Base-by-base conservation (phyloP, 768 basidiomycete genomes). In the Boletus tomentosulus region DNA sequence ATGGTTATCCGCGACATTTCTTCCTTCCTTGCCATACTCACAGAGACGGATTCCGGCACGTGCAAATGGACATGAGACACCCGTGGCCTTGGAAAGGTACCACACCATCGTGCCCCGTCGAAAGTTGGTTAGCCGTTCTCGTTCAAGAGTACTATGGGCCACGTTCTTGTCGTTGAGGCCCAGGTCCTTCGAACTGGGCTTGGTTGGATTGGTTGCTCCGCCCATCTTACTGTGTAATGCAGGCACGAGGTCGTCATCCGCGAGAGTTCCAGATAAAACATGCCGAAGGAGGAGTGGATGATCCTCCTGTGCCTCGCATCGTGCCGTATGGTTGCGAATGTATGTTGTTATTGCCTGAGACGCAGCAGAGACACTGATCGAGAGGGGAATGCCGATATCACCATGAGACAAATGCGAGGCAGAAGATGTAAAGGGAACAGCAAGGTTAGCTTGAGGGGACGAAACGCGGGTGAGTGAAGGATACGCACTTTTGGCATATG, bases 261-360 rank as follows among this genome's bases (percentile, higher is more conserved):
- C 74, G 11, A 73, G 67, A 3, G 87, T 88, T 62, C 89, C 88
- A 15, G 87, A 87, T 38, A 90, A 78, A 30, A 77, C 73, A 63
- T 89, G 87, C 28, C 83, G 83, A 33, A 88, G 77, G 37, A 91
- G 81, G 10, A 91, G 79, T 3, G 89, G 87, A 41, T 84, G 81
- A 63, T 89, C 86, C 60, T 86, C 79, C 55, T 88, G 81, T 6
- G 68, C 69, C 48, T 89, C 85, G 58, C 87, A 89, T 46, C 88
- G 85, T 43, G 81, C 73, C 57, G 85, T 76, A 64, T 91, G 89
- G 55, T 77, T 76, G 47, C 89, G 83, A 62, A 90, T 84, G 66
- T 87, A 90, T n/a, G 86, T 87, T 4, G 88, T 88, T 62, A 91
- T 87, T 12, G 88, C 86, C 69, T 91, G 88, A 39, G 83, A 83